phyloP scores from a whole-genome alignment of 345 rosid species.

The Aurinia saxatilis region DNA sequence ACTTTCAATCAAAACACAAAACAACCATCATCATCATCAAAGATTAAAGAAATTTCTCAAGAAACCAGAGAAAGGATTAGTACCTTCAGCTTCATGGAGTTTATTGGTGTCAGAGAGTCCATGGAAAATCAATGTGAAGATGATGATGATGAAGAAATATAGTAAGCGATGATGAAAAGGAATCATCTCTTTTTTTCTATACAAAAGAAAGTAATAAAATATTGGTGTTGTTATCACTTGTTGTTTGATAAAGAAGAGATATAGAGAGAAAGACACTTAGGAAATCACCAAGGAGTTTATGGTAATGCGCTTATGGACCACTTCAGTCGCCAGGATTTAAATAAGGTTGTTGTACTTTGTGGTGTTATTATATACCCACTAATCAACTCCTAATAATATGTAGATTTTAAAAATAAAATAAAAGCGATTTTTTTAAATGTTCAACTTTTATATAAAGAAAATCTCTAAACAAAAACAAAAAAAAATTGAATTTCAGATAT shows the following conservation, averaged over 20 bases:
- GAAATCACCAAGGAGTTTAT: neutral
- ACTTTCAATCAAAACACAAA: constrained; percentile 25
- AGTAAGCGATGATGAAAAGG: neutral
- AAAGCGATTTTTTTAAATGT: no score
- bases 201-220: neutral
- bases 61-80: neutral
- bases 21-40: neutral
- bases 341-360: neutral
- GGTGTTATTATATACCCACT: neutral
- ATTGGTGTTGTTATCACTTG: neutral
- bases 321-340: constrained; percentile 8
- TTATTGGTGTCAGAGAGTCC: constrained; percentile 15
- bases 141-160: constrained; percentile 9
- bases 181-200: neutral
- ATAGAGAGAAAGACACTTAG: constrained; percentile 8
- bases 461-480: no score
- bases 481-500: no score
- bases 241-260: constrained; percentile 7
- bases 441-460: no score
- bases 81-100: constrained; percentile 31
- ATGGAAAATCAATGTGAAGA: constrained; percentile 10
- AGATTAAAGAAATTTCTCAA: neutral
- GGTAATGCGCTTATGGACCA: constrained; percentile 16
- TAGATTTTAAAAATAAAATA: no score
- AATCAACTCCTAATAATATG: no score